Evolutionary conservation across 1,284 basidiomycete genomes (phyloP).

Genomic region (Leccinum subspadiceum): DNA sequence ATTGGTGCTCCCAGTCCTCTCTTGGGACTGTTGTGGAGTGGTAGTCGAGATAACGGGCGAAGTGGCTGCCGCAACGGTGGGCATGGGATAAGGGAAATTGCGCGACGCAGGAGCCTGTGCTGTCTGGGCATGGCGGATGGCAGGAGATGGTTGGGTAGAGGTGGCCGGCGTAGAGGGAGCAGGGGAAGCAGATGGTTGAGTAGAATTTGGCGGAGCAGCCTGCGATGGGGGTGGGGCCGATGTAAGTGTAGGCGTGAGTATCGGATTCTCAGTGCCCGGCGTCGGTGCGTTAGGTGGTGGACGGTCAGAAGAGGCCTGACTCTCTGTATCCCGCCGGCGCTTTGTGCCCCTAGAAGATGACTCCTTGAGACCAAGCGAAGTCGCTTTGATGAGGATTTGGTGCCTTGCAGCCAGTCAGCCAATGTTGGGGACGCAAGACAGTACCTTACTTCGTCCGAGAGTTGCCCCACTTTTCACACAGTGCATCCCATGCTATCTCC

Average conservation of each 20-base stretch:
- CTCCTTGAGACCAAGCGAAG: slow-evolving; percentile 69
- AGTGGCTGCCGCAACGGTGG: slow-evolving; percentile 41
- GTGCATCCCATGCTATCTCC: slow-evolving; percentile 73
- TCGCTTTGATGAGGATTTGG: slow-evolving; percentile 76
- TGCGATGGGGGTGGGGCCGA: slow-evolving; percentile 23
- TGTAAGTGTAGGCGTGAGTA: slow-evolving; percentile 18
- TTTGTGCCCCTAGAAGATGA: slow-evolving; percentile 65
- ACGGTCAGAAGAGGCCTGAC: slow-evolving; percentile 32
- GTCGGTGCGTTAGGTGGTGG: slow-evolving; percentile 27
- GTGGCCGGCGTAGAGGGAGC: slow-evolving; percentile 33
- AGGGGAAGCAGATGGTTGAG: slow-evolving; percentile 30
- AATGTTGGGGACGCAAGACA: slow-evolving; percentile 1
- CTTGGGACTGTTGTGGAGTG: slow-evolving; percentile 28
- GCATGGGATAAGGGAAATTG: slow-evolving; percentile 47
- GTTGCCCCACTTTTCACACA: slow-evolving; percentile 68
- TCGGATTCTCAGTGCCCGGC: slow-evolving; percentile 24
- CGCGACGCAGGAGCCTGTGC: slow-evolving; percentile 27
- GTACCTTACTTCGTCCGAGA: slow-evolving; percentile 58
- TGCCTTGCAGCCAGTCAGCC: slow-evolving; percentile 45
- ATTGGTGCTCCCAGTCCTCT: slow-evolving; percentile 28
- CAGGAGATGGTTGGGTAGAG: slow-evolving; percentile 30
- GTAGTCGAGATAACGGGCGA: slow-evolving; percentile 38
- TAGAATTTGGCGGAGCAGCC: slow-evolving; percentile 18
- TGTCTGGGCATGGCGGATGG: slow-evolving; percentile 35
- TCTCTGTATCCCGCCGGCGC: slow-evolving; percentile 52